Percentiles rank a stretch among this genome's conserved stretches.
phyloP scores from a whole-genome alignment of 441 rosid species.

The Mallotus japonicus region DNA sequence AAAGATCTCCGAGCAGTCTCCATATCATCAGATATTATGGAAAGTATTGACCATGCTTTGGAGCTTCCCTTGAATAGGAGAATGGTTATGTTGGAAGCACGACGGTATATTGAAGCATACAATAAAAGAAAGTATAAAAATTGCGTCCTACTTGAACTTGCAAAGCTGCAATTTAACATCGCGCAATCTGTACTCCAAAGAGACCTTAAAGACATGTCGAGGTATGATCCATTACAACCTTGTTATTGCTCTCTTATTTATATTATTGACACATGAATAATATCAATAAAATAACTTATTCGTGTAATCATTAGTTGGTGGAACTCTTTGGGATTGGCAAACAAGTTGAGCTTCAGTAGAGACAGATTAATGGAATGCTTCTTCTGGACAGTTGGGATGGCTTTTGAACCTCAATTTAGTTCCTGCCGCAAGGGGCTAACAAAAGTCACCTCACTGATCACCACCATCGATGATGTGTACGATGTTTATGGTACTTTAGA shows the following conservation, averaged over 20 bases:
- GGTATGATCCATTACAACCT: slow-evolving; percentile 12
- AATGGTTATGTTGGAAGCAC: slow-evolving; percentile 33
- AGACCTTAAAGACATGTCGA: slow-evolving; percentile 33
- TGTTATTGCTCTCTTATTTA: no score
- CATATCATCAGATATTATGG: not conserved
- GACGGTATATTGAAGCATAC: slow-evolving; percentile 36
- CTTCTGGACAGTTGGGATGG: slow-evolving; percentile 34
- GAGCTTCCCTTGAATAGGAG: slow-evolving; percentile 40
- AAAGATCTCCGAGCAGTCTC: not conserved
- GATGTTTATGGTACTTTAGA: slow-evolving; percentile 21
- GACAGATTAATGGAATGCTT: slow-evolving; percentile 47
- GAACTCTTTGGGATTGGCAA: slow-evolving; percentile 27
- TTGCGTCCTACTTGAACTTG: slow-evolving; percentile 33
- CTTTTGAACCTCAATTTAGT: slow-evolving; percentile 30
- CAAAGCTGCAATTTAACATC: slow-evolving; percentile 38
- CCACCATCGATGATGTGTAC: slow-evolving; percentile 37
- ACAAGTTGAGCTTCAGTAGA: slow-evolving; percentile 34
- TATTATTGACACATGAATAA: no score
- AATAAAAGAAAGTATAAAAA: slow-evolving; percentile 6
- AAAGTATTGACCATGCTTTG: slow-evolving; percentile 27
- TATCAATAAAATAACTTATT: no score
- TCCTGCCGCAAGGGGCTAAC: slow-evolving; percentile 30
- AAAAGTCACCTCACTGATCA: slow-evolving; percentile 24
- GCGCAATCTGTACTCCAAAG: slow-evolving; percentile 30
- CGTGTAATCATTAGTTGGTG: slow-evolving; percentile 28